phyloP scores from a whole-genome alignment of 495 filamentous ascomycete genomes.

The Saxispiralis lemnorum region DNA sequence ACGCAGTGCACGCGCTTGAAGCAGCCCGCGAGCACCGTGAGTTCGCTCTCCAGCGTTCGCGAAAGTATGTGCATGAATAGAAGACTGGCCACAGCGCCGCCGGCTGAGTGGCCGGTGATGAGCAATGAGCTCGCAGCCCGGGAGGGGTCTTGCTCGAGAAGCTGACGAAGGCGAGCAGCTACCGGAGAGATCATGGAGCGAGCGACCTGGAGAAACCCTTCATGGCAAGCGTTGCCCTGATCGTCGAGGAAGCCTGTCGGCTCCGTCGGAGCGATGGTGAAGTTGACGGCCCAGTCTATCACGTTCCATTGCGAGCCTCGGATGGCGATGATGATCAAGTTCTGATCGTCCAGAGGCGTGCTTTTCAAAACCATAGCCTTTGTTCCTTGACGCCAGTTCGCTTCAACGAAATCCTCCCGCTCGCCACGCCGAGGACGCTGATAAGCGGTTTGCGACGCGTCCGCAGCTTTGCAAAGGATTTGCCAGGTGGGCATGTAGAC shows the following conservation, averaged over 20 bases:
- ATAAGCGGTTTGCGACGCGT: conserved; percentile 57
- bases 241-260: conserved; percentile 59
- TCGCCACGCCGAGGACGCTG: conserved; percentile 40
- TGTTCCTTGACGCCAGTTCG: conserved; percentile 51
- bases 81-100: conserved; percentile 60
- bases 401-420: conserved; percentile 44
- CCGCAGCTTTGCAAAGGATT: conserved; percentile 54
- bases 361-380: conserved; percentile 76
- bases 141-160: conserved; percentile 52
- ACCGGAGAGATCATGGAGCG: conserved; percentile 56
- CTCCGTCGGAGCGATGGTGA: conserved; percentile 42
- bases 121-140: conserved; percentile 44
- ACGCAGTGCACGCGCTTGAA: conserved; percentile 68
- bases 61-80: conserved; percentile 66
- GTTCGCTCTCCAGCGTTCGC: conserved; percentile 38
- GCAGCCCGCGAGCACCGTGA: conserved; percentile 43
- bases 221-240: conserved; percentile 53
- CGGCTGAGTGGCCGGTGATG: conserved; percentile 70
- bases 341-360: conserved; percentile 53
- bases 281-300: conserved; percentile 71
- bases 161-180: conserved; percentile 43
- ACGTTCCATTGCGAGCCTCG: conserved; percentile 53
- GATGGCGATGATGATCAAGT: conserved; percentile 64
- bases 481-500: conserved; percentile 54
- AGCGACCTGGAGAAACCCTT: conserved; percentile 59